Evolutionary conservation across 768 basidiomycete species (phyloP).

Genomic region (Mycena leptocephala): DNA sequence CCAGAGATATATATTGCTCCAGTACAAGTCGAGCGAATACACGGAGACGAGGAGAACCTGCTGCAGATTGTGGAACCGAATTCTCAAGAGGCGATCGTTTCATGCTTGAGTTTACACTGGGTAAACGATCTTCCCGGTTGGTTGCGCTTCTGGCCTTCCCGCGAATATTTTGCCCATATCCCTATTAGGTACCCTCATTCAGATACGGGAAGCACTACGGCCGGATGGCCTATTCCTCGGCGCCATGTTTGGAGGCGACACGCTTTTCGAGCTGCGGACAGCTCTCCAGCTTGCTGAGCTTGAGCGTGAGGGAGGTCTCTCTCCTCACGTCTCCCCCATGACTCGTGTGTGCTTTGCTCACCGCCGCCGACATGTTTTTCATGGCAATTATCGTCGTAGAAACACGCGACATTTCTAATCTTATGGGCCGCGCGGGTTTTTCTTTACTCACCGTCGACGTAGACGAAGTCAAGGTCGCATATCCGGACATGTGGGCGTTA

Average conservation of each 20-base stretch:
- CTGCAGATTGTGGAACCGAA: constrained; percentile 75
- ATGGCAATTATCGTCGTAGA: constrained; percentile 63
- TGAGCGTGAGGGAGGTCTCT: constrained; percentile 96
- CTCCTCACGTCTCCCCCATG: constrained; percentile 98
- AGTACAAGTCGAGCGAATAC: constrained; percentile 87
- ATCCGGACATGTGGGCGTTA: constrained; percentile 97
- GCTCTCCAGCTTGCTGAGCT: constrained; percentile 94
- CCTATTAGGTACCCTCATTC: constrained; percentile 81
- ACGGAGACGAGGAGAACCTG: constrained; percentile 89
- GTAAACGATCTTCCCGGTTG: constrained; percentile 96
- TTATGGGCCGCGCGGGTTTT: constrained; percentile 94
- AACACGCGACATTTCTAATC: constrained; percentile 93
- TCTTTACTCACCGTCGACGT: constrained; percentile 94
- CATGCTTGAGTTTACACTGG: constrained; percentile 96
- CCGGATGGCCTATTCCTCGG: constrained; percentile 97
- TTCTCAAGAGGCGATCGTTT: constrained; percentile 93
- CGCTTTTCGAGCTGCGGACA: constrained; percentile 95
- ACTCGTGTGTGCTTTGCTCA: constrained; percentile 72
- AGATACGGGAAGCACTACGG: constrained; percentile 87
- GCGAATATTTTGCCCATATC: neutral
- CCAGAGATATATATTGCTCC: constrained; percentile 29
- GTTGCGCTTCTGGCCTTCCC: constrained; percentile 32
- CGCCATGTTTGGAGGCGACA: constrained; percentile 96
- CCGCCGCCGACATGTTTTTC: neutral
- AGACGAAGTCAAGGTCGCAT: constrained; percentile 92